Conservation (phyloP, 257 asterid species). For the Salvia splendens region DNA sequence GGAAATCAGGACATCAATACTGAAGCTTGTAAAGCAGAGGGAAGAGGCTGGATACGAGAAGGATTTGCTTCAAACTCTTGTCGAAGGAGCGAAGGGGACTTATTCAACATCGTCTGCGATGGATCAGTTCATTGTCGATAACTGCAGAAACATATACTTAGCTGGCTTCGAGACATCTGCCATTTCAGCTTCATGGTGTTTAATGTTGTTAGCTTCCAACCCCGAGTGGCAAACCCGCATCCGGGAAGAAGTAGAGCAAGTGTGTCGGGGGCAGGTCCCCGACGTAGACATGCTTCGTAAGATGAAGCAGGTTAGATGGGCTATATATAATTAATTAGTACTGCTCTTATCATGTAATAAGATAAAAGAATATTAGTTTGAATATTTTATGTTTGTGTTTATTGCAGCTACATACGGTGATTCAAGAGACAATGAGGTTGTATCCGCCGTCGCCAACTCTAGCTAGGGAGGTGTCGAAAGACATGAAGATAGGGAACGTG, state of each 20-base stretch:
- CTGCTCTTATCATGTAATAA: no score
- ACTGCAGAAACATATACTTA: conserved; percentile 51
- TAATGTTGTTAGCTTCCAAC: conserved; percentile 52
- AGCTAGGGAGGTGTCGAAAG: conserved; percentile 42
- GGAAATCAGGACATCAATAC: conserved; percentile 45
- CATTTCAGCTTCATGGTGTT: conserved; percentile 49
- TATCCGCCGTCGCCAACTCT: conserved; percentile 46
- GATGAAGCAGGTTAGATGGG: conserved; percentile 44
- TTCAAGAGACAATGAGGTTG: conserved; percentile 54
- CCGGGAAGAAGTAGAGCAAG: conserved; percentile 40
- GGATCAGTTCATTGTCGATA: conserved; percentile 50
- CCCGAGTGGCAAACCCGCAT: conserved; percentile 52
- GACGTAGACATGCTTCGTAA: conserved; percentile 47
- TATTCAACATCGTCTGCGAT: conserved; percentile 22
- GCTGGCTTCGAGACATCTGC: conserved; percentile 57
- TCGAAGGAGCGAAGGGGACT: conserved; percentile 40
- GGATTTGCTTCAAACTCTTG: conserved; percentile 46
- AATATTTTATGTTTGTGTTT: neutral
- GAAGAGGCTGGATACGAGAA: conserved; percentile 37
- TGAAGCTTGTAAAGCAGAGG: conserved; percentile 44
- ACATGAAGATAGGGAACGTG: conserved; percentile 39
- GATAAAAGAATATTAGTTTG: neutral
- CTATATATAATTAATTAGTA: no score
- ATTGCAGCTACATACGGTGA: conserved; percentile 36
- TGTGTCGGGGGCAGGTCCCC: conserved; percentile 42